phyloP scores from a whole-genome alignment of 495 filamentous ascomycete genomes.

The Aspergillus heteromorphus region DNA sequence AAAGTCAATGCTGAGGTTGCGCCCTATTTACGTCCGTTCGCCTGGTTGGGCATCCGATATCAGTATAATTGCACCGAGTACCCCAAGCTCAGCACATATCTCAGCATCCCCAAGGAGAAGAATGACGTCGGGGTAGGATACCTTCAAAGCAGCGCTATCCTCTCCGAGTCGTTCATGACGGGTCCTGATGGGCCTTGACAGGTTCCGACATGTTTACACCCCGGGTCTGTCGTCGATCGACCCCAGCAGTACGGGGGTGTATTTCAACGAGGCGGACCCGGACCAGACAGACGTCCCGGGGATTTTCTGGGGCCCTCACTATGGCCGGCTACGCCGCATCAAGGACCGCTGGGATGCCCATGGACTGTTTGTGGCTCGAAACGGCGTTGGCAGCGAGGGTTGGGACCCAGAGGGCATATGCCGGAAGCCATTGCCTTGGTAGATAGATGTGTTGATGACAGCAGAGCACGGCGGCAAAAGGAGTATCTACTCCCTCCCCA shows the following conservation, averaged over 20 bases:
- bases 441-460: too few species aligned
- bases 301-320: slow-evolving; percentile 48
- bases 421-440: too few species aligned
- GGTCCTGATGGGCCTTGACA: neutral
- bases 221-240: neutral
- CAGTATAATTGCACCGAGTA: neutral
- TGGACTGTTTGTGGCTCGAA: too few species aligned
- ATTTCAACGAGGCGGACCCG: slow-evolving; percentile 43
- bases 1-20: neutral
- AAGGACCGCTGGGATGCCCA: too few species aligned
- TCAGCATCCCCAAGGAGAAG: neutral
- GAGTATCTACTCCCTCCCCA: too few species aligned
- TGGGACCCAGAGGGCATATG: slow-evolving; percentile 14
- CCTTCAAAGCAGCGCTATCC: neutral
- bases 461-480: too few species aligned
- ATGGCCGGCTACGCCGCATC: slow-evolving; percentile 39
- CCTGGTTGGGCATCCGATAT: neutral
- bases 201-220: neutral
- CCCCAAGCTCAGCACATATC: neutral
- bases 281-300: slow-evolving; percentile 38
- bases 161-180: neutral
- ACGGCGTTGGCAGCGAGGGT: slow-evolving; percentile 15
- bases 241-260: slow-evolving; percentile 3
- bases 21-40: neutral
- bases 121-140: neutral